Evolutionary conservation across 179 eudicot genomes (phyloP), one percentile per base, ranked within the genome.

Genomic region (Amaranthus tricolor): DNA sequence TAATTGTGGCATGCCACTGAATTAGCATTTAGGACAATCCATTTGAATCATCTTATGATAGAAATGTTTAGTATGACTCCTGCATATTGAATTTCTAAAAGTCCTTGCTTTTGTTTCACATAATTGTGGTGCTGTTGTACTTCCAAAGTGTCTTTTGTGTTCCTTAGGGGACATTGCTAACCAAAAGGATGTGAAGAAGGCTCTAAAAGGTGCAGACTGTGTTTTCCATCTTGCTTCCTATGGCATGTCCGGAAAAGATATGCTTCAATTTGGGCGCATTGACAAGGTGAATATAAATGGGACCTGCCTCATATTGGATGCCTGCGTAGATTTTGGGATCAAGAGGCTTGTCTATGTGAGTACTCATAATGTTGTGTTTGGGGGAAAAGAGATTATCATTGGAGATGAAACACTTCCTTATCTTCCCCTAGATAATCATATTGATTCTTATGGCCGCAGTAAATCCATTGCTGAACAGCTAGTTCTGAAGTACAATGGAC

Each of bases 221-320:
- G 91, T 90, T 49, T 92, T 92, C 74, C 97, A 90, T 83, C 79
- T 92, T 68, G 96, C 97, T 74, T 86, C 97, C 8, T 92, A 80
- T 84, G 97, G 97, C 71, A 90, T 90, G 92, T 90, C 94, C 6
- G 96, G 97, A n/a, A 90, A 92, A 81, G 90, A 92, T 71, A 90
- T 92, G 94, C 86, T 92, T 68, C 94, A 86, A 80, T 82, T 66
- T 81, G 87, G 93, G 16, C 89, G 85, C 61, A 82, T 92, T 7
- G 89, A 89, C 77, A 83, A 83, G 50, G 87, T 92, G 19, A 92
- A 92, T 72, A 86, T 92, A 13, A 80, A 84, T 58, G 97, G 97
- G 56, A 92, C 96, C 14, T 85, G 88, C 69, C 86, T 83, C 74
- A 62, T 92, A 40, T 19, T 92, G 53, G 96, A 92, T 64, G 85